These are phyloP conservation scores for Fraxinus anomala DNA, from an alignment of 257 asterid species.

Conservation along the genomic window DNA sequence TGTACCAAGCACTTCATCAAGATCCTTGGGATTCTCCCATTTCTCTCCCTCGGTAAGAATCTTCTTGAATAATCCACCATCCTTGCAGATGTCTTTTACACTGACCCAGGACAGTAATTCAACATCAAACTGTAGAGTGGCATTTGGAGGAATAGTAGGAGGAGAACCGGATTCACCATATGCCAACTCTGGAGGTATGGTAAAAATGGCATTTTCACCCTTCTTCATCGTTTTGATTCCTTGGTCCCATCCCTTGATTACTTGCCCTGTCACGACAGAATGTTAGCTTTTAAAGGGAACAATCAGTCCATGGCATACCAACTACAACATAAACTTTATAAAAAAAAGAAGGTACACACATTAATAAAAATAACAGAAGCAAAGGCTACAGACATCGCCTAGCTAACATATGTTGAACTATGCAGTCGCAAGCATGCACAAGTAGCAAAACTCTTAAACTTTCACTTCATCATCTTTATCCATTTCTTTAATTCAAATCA, in stretches of 20 bases:
- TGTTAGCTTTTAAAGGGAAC: not conserved
- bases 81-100: slow-evolving; percentile 77
- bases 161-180: slow-evolving; percentile 79
- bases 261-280: slow-evolving; percentile 54
- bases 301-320: not conserved
- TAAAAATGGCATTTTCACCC: slow-evolving; percentile 68
- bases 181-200: slow-evolving; percentile 70
- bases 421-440: not conserved
- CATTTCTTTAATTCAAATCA: not conserved
- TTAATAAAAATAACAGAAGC: not conserved
- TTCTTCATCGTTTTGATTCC: slow-evolving; percentile 81
- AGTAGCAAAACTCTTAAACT: not conserved
- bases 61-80: slow-evolving; percentile 75
- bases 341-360: not conserved
- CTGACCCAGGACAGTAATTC: slow-evolving; percentile 70
- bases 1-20: slow-evolving; percentile 67
- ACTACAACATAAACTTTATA: not conserved
- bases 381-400: not conserved
- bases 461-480: not conserved
- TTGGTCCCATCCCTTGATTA: slow-evolving; percentile 73
- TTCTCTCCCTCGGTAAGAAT: slow-evolving; percentile 61
- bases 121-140: slow-evolving; percentile 74
- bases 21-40: slow-evolving; percentile 78
- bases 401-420: not conserved
- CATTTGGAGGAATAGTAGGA: slow-evolving; percentile 75